A percentile compares a stretch with the other conserved stretches of the same genome.
Conservation (phyloP, 257 asterid genomes). For the Knoxia roxburghii region DNA sequence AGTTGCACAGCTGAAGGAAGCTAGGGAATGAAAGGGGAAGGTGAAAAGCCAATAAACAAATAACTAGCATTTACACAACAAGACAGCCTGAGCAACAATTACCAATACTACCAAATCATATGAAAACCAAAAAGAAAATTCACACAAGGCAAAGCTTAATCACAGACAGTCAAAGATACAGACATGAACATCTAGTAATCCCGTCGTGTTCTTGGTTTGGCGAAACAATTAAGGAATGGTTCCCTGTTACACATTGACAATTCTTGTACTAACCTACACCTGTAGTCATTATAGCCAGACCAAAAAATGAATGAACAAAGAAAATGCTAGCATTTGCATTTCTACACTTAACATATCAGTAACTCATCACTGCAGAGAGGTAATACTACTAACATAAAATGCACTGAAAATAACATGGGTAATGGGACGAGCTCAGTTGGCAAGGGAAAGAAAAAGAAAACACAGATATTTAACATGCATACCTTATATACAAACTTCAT, state of each 20-base stretch:
- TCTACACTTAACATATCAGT: not conserved
- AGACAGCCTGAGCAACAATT: not conserved
- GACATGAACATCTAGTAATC: not conserved
- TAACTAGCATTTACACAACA: too few relatives aligned
- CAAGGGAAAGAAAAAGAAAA: too few relatives aligned
- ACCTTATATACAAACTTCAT: conserved; percentile 6
- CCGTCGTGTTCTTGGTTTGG: not conserved
- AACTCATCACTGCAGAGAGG: not conserved
- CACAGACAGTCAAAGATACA: too few relatives aligned
- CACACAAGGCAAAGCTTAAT: not conserved
- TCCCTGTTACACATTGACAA: not conserved
- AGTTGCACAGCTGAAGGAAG: too few relatives aligned
- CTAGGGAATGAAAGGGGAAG: too few relatives aligned
- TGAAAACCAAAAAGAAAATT: not conserved
- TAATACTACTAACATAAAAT: not conserved
- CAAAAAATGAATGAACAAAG: too few relatives aligned
- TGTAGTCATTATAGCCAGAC: too few relatives aligned
- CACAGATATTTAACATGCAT: not conserved
- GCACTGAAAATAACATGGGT: not conserved
- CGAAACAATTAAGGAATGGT: not conserved
- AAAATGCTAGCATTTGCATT: not conserved
- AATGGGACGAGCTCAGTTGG: too few relatives aligned
- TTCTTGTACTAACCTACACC: too few relatives aligned
- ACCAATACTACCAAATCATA: not conserved
- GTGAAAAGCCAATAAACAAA: too few relatives aligned